Base-by-base conservation (phyloP, 305 asterid species). In the Fraxinus ornus region DNA sequence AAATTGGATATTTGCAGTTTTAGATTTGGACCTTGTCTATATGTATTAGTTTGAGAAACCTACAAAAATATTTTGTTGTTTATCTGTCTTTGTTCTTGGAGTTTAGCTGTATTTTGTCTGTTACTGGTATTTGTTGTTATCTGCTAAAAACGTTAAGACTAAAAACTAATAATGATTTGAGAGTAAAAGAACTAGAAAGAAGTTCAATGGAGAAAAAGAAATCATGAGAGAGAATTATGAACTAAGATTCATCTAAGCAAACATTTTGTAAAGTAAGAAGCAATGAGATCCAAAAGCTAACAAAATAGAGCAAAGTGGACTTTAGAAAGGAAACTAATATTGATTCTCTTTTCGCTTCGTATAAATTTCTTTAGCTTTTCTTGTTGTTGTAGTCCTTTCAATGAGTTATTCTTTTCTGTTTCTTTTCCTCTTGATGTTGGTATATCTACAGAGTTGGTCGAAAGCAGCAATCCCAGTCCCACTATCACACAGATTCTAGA, bases 41-140 rank as follows among this genome's bases (percentile, higher is more conserved):
- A 17, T 80, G 55, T 64, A 12, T 75, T 52, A 76, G 49, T 75
- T 80, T 13, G 66, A 83, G 37, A 64, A 85, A 73, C 55, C 79
- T 80, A 83, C 82, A 84, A 84, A 81, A 41, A 9, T 15, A n/a
- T 39, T 75, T 76, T 84, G 77, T 88, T 89, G 82, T 86, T 85
- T 84, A 52, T 78, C 73, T 88, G 89, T 80, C 84, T 85, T 83
- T 78, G 47, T 77, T 85, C 81, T 82, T 89, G 88, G 86, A 87
- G 74, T 82, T 64, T 87, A 82, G 88, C 81, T 73, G 35, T 76
- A 62, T 82, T 91, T 88, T 92, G 93, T 90, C 89, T 88, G 87
- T 84, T 91, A 75, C 86, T 90, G 85, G 79, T 82, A 79, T 87
- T 86, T 91, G 91, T 90, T 91, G 88, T 82, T 82, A 72, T 84